Evolutionary conservation across 345 rosid species (phyloP).

Genomic region (Eucalyptus lansdowneana): DNA sequence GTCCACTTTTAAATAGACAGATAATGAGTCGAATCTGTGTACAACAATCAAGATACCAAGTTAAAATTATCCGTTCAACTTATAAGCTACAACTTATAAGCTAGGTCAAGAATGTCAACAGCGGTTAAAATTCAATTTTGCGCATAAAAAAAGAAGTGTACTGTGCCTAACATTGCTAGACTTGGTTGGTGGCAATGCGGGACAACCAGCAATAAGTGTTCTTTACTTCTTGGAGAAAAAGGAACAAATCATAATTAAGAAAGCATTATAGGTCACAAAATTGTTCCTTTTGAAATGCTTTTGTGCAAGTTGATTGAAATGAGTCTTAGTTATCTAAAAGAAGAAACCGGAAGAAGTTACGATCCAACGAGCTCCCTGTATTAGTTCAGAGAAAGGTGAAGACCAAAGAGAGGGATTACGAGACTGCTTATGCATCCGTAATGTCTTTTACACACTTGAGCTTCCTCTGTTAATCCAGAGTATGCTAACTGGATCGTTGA

Average conservation of each 20-base stretch:
- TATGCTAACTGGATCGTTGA: accelerated
- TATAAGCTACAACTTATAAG: too few relatives aligned
- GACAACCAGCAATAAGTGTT: neutral
- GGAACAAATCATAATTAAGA: neutral
- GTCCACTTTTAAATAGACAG: too few relatives aligned
- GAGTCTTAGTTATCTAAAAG: neutral
- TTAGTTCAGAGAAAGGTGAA: too few relatives aligned
- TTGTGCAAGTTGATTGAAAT: neutral
- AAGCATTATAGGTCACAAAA: too few relatives aligned
- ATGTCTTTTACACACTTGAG: neutral
- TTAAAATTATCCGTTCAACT: neutral
- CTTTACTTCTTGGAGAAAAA: neutral
- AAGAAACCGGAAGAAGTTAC: too few relatives aligned
- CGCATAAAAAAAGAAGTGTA: neutral
- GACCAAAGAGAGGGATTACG: too few relatives aligned
- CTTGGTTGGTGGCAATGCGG: neutral
- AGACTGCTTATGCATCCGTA: too few relatives aligned
- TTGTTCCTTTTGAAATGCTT: neutral
- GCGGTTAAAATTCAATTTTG: neutral
- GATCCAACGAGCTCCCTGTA: too few relatives aligned
- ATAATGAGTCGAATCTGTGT: neutral
- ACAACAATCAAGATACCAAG: too few relatives aligned
- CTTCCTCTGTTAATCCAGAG: neutral
- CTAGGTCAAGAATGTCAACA: neutral
- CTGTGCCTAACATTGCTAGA: neutral